Base-by-base conservation (phyloP, 768 basidiomycete genomes). In the Lentinula sp. region DNA sequence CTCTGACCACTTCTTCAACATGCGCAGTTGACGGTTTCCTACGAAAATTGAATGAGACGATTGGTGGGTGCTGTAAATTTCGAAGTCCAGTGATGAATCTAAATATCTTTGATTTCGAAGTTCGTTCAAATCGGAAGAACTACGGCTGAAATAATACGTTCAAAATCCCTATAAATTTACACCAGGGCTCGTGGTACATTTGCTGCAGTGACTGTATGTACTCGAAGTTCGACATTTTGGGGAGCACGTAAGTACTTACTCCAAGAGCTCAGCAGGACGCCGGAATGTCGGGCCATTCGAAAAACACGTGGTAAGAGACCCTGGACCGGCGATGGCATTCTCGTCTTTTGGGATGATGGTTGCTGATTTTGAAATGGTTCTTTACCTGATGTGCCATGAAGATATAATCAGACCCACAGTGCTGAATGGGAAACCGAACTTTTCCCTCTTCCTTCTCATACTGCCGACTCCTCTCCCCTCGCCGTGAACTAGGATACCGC, bases 401-500 rank as follows among this genome's bases (percentile, higher is more conserved):
- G 34, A 31, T 34, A 37, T 34, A 54, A 54, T 54, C 53, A 54
- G 32, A 54, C 53, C n/a, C 35, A 54, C 55, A 42, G 37, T 6
- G 37, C 10, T 28, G 13, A 37, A 39, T 54, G n/a, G 37, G 34
- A 54, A 39, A 13, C 11, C 61, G 46, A 32, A 48, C 18, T 16
- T 48, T 62, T 49, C 40, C 52, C 45, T 59, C 63, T 65, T 65
- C 59, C 64, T 67, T 70, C 67, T 67, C 67, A 48, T 45, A 62
- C 63, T 73, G 73, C 72, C 73, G n/a, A 11, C 71, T 66, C n/a
- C 40, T 57, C 67, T 65, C 64, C 73, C 76, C 72, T 70, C 73
- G 75, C 76, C 76, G 70, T 56, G 65, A 53, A 57, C 74, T 79
- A 80, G 78, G 75, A 80, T 74, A 74, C 71, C 78, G 79, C 78